Percentiles rank a stretch among this genome's conserved stretches.
phyloP scores from a whole-genome alignment of 192 early-diverging fungal genomes.

The Coemansia sp. region DNA sequence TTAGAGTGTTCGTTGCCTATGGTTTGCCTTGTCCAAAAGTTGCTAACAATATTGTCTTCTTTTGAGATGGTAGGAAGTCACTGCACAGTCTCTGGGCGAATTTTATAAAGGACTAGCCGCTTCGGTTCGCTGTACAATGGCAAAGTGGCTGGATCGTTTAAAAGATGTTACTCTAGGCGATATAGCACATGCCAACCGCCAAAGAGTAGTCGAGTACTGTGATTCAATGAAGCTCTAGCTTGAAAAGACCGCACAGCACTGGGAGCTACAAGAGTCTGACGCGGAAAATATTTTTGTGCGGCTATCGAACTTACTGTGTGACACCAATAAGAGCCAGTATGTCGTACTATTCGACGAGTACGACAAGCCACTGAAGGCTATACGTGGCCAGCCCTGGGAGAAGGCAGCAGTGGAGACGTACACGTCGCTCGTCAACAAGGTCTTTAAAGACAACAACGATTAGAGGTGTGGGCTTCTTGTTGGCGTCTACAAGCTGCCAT shows the following conservation, averaged over 20 bases:
- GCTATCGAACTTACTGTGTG: too few relatives aligned
- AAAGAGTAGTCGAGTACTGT: neutral
- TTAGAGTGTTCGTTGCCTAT: neutral
- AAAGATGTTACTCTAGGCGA: too few relatives aligned
- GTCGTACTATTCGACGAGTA: neutral
- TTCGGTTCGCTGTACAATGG: neutral
- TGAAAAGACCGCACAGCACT: neutral
- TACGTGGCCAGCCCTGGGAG: neutral
- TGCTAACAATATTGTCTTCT: neutral
- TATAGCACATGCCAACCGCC: too few relatives aligned
- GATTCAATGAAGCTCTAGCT: neutral
- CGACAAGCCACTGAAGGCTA: neutral
- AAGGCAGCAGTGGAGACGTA: neutral
- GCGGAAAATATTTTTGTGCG: too few relatives aligned
- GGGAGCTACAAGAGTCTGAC: neutral
- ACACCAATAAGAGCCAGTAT: neutral
- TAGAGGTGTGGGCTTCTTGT: neutral
- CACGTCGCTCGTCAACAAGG: neutral
- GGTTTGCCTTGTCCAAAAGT: neutral
- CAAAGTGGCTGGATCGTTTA: neutral
- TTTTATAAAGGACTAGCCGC: neutral
- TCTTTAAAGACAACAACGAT: conserved; percentile 4
- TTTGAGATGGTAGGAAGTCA: neutral
- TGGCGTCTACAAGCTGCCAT: neutral
- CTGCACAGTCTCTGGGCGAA: neutral